These are phyloP conservation scores for Taxawa tesnikishii DNA, from an alignment of 2,329 filamentous ascomycete species.

Conservation along the genomic window DNA sequence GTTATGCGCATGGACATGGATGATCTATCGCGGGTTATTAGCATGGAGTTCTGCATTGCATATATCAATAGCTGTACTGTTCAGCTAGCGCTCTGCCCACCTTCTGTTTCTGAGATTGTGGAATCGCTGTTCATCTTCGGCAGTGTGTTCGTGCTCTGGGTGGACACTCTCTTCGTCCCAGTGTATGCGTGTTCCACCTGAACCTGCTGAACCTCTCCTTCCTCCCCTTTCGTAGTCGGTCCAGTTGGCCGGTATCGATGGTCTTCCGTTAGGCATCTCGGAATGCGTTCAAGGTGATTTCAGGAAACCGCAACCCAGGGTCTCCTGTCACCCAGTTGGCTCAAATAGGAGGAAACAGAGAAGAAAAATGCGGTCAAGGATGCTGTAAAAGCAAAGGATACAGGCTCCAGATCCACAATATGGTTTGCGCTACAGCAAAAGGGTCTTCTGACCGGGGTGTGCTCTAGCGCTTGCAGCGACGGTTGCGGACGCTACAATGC, in stretches of 20 bases:
- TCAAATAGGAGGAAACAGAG: too few species aligned
- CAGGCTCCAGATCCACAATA: too few species aligned
- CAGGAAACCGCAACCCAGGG: too few species aligned
- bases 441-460: too few species aligned
- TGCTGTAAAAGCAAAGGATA: too few species aligned
- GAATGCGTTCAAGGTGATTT: too few species aligned
- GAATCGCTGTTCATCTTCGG: slow-evolving; percentile 7
- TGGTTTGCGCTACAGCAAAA: too few species aligned
- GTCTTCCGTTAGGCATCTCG: slow-evolving; percentile 10
- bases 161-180: slow-evolving; percentile 15
- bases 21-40: slow-evolving; percentile 19
- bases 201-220: slow-evolving; percentile 28
- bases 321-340: too few species aligned
- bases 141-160: neutral
- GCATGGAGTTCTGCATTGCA: slow-evolving; percentile 8
- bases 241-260: slow-evolving; percentile 30
- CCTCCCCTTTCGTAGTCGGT: slow-evolving; percentile 30
- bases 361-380: too few species aligned
- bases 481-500: too few species aligned
- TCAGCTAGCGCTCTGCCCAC: too few species aligned
- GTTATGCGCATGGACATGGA: slow-evolving; percentile 39
- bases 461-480: too few species aligned
- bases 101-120: slow-evolving; percentile 20
- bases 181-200: slow-evolving; percentile 15
- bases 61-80: neutral